phyloP scores from a whole-genome alignment of 257 asterid species.

The Phtheirospermum japonicum region DNA sequence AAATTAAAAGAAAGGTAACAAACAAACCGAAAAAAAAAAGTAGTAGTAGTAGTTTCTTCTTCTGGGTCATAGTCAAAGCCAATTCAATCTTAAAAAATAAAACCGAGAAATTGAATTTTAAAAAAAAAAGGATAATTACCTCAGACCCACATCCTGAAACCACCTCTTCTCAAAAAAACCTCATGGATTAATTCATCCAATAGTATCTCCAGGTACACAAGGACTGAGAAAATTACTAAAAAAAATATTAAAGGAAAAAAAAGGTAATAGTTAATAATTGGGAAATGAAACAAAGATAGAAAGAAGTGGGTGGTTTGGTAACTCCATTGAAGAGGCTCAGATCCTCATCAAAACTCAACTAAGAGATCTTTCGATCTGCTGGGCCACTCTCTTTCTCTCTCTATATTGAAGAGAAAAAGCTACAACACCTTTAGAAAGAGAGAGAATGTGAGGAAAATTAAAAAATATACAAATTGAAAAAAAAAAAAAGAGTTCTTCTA shows the following conservation, averaged over 20 bases:
- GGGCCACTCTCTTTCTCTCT: slow-evolving; percentile 46
- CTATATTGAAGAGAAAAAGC: slow-evolving; percentile 30
- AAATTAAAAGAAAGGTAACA: slow-evolving; percentile 15
- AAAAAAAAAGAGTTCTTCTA: slow-evolving; percentile 23
- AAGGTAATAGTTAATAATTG: slow-evolving; percentile 29
- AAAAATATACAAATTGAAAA: slow-evolving; percentile 16
- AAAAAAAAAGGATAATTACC: slow-evolving; percentile 46
- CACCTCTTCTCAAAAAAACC: slow-evolving; percentile 26
- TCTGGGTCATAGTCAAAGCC: slow-evolving; percentile 32
- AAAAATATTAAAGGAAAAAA: slow-evolving; percentile 15
- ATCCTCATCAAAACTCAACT: slow-evolving; percentile 62
- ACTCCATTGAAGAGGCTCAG: slow-evolving; percentile 85
- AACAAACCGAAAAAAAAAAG: background rate
- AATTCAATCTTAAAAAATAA: slow-evolving; percentile 5
- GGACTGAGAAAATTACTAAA: slow-evolving; percentile 22
- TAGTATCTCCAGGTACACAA: slow-evolving; percentile 25
- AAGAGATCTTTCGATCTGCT: slow-evolving; percentile 76
- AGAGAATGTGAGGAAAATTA: slow-evolving; percentile 30
- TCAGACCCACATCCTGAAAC: slow-evolving; percentile 91
- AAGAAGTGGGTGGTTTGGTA: too few relatives aligned
- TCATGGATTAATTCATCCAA: slow-evolving; percentile 49
- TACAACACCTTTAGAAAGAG: slow-evolving; percentile 40
- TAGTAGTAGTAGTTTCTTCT: background rate
- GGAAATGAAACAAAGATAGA: slow-evolving; percentile 42
- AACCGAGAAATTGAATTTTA: slow-evolving; percentile 12